phyloP scores from a whole-genome alignment of 2,329 filamentous ascomycete species.

The Diaporthe sp. region DNA sequence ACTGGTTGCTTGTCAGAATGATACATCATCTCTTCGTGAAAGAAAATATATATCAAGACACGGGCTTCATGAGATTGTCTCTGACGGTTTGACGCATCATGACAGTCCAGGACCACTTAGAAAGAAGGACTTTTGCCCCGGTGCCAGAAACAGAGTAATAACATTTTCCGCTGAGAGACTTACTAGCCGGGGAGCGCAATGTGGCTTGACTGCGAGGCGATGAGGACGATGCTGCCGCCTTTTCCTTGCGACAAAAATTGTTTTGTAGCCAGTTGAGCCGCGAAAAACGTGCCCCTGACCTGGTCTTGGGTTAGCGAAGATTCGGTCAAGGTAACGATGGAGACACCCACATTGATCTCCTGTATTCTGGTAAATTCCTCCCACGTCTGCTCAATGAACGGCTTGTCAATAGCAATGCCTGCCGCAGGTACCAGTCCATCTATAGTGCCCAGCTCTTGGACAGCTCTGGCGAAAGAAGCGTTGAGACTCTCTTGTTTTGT shows the following conservation, averaged over 20 bases:
- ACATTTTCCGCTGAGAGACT: neutral
- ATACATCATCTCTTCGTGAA: neutral
- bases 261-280: constrained; percentile 54
- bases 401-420: constrained; percentile 59
- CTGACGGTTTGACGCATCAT: neutral
- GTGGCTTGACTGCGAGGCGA: constrained; percentile 56
- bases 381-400: constrained; percentile 60
- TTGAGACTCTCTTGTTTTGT: constrained; percentile 49
- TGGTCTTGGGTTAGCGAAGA: constrained; percentile 39
- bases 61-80: neutral
- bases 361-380: constrained; percentile 57
- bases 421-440: constrained; percentile 53
- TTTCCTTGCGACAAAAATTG: constrained; percentile 57
- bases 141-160: neutral
- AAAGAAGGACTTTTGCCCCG: neutral
- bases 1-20: neutral
- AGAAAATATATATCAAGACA: neutral
- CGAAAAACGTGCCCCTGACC: constrained; percentile 59
- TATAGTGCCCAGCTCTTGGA: constrained; percentile 47
- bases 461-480: constrained; percentile 45
- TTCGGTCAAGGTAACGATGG: neutral
- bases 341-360: constrained; percentile 56
- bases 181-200: constrained; percentile 52
- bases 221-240: constrained; percentile 56
- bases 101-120: no score